A percentile compares a stretch with the other conserved stretches of the same genome.
Conservation (phyloP, 345 rosid genomes). For the Kernera saxatilis region DNA sequence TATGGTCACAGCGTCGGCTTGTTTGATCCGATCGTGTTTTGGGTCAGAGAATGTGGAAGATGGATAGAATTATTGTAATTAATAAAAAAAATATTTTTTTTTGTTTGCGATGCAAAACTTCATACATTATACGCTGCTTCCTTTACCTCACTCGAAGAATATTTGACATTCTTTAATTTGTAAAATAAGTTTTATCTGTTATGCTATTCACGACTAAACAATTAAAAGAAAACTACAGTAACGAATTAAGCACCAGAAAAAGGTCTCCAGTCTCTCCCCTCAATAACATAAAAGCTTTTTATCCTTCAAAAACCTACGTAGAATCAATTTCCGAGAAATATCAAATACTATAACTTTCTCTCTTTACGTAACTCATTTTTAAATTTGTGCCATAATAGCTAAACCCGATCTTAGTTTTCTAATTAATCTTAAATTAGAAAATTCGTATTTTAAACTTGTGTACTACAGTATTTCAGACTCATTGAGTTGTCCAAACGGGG, state of each 20-base stretch:
- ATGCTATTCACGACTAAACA: neutral
- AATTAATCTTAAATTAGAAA: neutral
- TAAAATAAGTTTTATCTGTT: neutral
- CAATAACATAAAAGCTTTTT: neutral
- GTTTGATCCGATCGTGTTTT: slow-evolving; percentile 30
- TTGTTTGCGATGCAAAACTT: too few relatives aligned
- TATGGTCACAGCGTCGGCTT: slow-evolving; percentile 30
- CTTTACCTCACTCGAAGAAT: neutral
- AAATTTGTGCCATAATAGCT: neutral
- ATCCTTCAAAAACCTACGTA: neutral
- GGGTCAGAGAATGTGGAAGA: neutral
- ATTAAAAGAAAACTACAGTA: neutral
- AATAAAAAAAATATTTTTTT: too few relatives aligned
- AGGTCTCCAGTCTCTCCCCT: neutral
- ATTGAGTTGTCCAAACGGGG: too few relatives aligned
- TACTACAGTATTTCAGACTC: too few relatives aligned
- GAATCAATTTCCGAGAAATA: neutral
- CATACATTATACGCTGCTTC: neutral
- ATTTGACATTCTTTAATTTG: neutral
- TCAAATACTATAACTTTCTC: neutral
- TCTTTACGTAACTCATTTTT: neutral
- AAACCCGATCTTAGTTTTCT: neutral
- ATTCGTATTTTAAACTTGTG: too few relatives aligned
- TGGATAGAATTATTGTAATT: neutral
- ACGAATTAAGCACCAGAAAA: neutral